Base-by-base conservation (phyloP, 257 asterid genomes). In the Primulina eburnea region DNA sequence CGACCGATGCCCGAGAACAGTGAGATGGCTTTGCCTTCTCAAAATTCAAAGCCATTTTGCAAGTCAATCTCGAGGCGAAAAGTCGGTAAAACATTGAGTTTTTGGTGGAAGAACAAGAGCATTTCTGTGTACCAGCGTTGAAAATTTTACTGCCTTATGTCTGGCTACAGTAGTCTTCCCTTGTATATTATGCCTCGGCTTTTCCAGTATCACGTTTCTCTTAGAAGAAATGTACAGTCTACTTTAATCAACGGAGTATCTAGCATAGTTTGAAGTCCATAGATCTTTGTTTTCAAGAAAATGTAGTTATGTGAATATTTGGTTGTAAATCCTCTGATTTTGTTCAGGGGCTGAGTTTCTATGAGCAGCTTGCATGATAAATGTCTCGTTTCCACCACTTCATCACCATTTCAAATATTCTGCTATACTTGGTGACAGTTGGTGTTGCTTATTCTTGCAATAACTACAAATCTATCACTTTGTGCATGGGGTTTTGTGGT, bases 81-180 rank as follows among this genome's bases (percentile, higher is more conserved):
- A 82, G 86, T 82, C 18, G 87, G 91, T 2, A 90, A 82, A 77
- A 84, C 83, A 5, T 83, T 72, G 80, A 87, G 88, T 71, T 88
- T 80, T 61, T 88, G 86, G 92, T 62, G 89, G 87, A 90, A 90
- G 84, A 90, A 77, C 79, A 90, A 90, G 84, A 84, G 92, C 65
- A 83, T 84, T 37, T 83, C 95, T 7, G 82, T 82, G 55, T 80
- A 89, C 71, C 92, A 83, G 57, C 86, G 95, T 69, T 90, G 73
- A 77, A 33, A 68, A 55, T 67, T 62, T 52, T 20, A 37, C 29
- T 55, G 33, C 53, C 33, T 63, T 11, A 40, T 62, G 29, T 60
- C 47, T 26, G 52, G 40, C 47, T 40, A 28, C 67, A 61, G 65
- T 18, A 78, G 81, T 76, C 40, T 60, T 40, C 32, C 12, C 50